Conservation (phyloP, 2,329 filamentous ascomycete species). For the Didymella pinodella region DNA sequence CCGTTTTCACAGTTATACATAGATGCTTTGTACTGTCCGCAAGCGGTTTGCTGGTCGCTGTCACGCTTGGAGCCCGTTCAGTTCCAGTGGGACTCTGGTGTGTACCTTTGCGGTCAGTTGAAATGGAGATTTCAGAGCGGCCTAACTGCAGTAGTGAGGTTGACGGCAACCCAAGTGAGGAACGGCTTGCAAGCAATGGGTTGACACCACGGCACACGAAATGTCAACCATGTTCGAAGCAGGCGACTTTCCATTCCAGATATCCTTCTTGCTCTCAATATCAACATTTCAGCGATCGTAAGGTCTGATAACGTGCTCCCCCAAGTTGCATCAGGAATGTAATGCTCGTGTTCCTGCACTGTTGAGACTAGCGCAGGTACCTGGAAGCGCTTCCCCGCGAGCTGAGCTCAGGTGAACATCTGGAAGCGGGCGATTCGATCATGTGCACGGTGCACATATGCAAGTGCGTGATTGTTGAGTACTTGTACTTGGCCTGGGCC, state of each 20-base stretch:
- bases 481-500: conserved; percentile 20
- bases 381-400: conserved; percentile 4
- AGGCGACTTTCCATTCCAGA: too few relatives aligned
- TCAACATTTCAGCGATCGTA: not conserved
- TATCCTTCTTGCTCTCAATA: too few relatives aligned
- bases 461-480: conserved; percentile 10
- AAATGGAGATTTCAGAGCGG: not conserved
- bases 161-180: too few relatives aligned
- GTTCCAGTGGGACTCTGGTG: not conserved
- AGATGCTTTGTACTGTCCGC: not conserved
- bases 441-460: conserved; percentile 19
- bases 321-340: conserved; percentile 6
- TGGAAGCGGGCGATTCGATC: conserved; percentile 10
- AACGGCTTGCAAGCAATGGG: not conserved
- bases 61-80: not conserved
- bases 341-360: conserved; percentile 10
- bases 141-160: not conserved
- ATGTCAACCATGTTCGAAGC: not conserved
- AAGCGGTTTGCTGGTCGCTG: not conserved
- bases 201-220: not conserved
- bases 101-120: too few relatives aligned
- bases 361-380: conserved; percentile 18
- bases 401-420: conserved; percentile 16
- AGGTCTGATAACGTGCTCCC: not conserved
- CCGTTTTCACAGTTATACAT: not conserved